phyloP scores from a whole-genome alignment of 2,329 filamentous ascomycete species.

The Intubia oerlemansii region DNA sequence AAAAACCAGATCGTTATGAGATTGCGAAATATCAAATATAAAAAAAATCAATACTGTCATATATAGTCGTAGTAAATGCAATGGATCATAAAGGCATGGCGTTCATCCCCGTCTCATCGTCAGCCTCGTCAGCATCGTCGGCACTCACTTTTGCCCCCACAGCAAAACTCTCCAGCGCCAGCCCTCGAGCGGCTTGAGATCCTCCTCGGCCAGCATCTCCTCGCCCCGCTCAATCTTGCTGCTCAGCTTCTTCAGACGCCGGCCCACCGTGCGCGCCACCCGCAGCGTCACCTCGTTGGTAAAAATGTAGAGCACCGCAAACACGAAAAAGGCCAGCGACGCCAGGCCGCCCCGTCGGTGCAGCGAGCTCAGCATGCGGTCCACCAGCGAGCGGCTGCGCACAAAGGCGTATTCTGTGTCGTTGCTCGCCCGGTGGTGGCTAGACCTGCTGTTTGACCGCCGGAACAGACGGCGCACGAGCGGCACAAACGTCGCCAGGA shows the following conservation, averaged over 20 bases:
- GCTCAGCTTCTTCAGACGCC: constrained; percentile 25
- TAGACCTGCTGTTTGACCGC: constrained; percentile 11
- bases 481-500: constrained; percentile 30
- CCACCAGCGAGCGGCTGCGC: constrained; percentile 25
- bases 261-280: constrained; percentile 28
- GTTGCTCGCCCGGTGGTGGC: constrained; percentile 23
- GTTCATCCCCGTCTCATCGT: no score
- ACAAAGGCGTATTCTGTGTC: constrained; percentile 36
- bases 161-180: constrained; percentile 35
- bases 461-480: constrained; percentile 29
- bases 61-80: no score
- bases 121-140: constrained; percentile 2
- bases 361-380: constrained; percentile 24
- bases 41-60: neutral
- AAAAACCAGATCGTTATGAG: no score
- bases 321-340: constrained; percentile 29
- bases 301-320: constrained; percentile 35
- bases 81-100: no score
- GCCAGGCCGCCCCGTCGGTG: constrained; percentile 24
- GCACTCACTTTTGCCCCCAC: no score
- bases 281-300: constrained; percentile 34
- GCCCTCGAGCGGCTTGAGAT: constrained; percentile 26
- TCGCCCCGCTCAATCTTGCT: constrained; percentile 25
- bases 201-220: constrained; percentile 22
- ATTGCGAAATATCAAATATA: no score